Base-by-base conservation (phyloP, 768 basidiomycete species). In the Xanthoconium purpureum region DNA sequence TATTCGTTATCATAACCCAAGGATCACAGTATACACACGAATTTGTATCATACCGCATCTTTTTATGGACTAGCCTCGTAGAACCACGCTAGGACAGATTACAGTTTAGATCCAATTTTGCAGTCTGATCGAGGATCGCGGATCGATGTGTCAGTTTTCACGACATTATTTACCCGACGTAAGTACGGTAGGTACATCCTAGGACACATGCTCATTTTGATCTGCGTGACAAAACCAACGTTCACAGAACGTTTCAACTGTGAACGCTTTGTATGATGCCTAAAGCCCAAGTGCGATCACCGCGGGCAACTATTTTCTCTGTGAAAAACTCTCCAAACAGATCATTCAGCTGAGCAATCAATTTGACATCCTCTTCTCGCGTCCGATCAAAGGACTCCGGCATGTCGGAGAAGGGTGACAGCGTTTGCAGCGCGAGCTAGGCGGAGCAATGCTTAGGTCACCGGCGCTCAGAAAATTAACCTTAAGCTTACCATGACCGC, bases 241-340 rank as follows among this genome's bases (percentile, higher is more conserved):
- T 40, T 20, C 3, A 3, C 8, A 40, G 9, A 15, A 18, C 20
- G 11, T 6, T 39, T 61, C 59, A 64, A 42, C 59, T 59, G 47
- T 61, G 59, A 24, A 71, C 49, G 24, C 68, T 71, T 32, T 66
- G 66, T 13, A 88, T 66, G 24, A 89, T 77, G 28, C 82, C 81
- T 58, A 77, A 68, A 6, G 86, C 84, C 89, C 89, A 91, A 4
- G 73, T 73, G 11, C 80, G 78, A 66, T 91, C 89, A 33, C 73
- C 76, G 3, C 74, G 71, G 38, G 47, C 46, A 36, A 71, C 50
- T 17, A 91, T 66, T 44, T 75, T 75, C 45, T 79, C 76, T 0
- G 85, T 80, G 60, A 91, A 89, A 55, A 80, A 80, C 30, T 79
- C 78, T 14, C 90, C 90, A 11, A 92, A 59, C 2, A 78, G 64